Evolutionary conservation across 2,329 filamentous ascomycete species (phyloP).

Genomic region (Penicillium sp.): DNA sequence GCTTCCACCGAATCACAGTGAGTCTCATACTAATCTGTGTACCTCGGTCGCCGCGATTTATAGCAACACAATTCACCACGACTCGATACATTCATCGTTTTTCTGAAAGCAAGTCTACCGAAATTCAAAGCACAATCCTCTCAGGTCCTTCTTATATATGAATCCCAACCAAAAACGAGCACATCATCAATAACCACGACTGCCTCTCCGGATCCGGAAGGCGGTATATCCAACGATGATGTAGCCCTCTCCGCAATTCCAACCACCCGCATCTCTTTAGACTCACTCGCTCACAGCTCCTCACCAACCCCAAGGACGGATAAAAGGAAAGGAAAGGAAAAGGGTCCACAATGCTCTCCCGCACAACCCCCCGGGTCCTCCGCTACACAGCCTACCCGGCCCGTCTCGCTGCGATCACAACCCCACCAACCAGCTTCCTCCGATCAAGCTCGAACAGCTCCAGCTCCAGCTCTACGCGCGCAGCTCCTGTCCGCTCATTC

Average conservation of each 20-base stretch:
- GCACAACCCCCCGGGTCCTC: slow-evolving; percentile 47
- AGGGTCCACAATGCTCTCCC: slow-evolving; percentile 38
- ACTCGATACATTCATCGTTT: too few species aligned
- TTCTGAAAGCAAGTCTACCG: too few species aligned
- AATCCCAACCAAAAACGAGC: neutral
- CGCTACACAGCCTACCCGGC: slow-evolving; percentile 28
- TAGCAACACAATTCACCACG: neutral
- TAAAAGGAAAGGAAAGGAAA: neutral
- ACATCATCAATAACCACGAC: neutral
- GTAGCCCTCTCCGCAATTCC: slow-evolving; percentile 16
- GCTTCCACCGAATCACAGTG: neutral
- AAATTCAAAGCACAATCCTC: too few species aligned
- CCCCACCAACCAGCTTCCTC: slow-evolving; percentile 7
- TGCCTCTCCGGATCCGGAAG: neutral
- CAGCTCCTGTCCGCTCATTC: slow-evolving; percentile 30
- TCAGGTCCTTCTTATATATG: neutral
- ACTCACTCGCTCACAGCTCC: neutral
- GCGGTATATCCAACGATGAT: slow-evolving; percentile 13
- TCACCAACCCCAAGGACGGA: neutral
- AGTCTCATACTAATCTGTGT: neutral
- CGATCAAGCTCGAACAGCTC: slow-evolving; percentile 8
- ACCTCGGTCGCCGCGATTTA: neutral
- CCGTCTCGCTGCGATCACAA: slow-evolving; percentile 23
- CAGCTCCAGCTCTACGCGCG: slow-evolving; percentile 1
- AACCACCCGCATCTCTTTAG: neutral